These are phyloP conservation scores for Podosphaera fusca DNA, from an alignment of 2,329 filamentous ascomycete species.

Conservation along the genomic window DNA sequence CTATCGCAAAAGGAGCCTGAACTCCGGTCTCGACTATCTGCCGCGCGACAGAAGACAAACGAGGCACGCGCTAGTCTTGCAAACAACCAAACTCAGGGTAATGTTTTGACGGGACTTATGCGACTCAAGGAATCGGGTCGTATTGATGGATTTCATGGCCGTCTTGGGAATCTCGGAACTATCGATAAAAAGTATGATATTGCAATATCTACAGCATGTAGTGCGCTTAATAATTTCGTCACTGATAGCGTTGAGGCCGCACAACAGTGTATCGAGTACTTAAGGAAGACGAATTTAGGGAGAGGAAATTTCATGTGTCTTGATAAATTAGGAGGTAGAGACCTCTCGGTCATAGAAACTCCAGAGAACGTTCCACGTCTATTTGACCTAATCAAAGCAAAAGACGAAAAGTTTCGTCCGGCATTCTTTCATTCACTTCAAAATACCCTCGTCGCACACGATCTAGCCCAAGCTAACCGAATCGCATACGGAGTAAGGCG, in stretches of 20 bases:
- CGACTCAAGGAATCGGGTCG: slow-evolving; percentile 86
- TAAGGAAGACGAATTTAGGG: slow-evolving; percentile 91
- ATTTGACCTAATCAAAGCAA: slow-evolving; percentile 78
- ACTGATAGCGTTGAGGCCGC: slow-evolving; percentile 90
- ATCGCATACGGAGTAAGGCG: slow-evolving; percentile 85
- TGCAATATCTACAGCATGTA: slow-evolving; percentile 92
- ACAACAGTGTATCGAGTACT: slow-evolving; percentile 93
- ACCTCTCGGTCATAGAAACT: slow-evolving; percentile 60
- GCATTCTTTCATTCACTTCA: slow-evolving; percentile 92
- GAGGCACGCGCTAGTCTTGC: slow-evolving; percentile 81
- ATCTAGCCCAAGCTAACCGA: slow-evolving; percentile 86
- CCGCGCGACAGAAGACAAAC: slow-evolving; percentile 80
- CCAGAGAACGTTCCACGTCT: slow-evolving; percentile 80
- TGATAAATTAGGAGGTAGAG: slow-evolving; percentile 59
- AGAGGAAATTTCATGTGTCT: slow-evolving; percentile 93
- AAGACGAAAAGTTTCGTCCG: slow-evolving; percentile 65
- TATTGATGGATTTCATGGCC: slow-evolving; percentile 90
- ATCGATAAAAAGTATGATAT: slow-evolving; percentile 91
- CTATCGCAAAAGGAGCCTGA: slow-evolving; percentile 59
- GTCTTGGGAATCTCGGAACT: slow-evolving; percentile 77
- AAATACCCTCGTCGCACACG: slow-evolving; percentile 79
- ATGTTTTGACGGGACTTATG: slow-evolving; percentile 79
- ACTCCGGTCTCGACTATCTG: slow-evolving; percentile 64
- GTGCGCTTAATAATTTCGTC: slow-evolving; percentile 81
- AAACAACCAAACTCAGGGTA: slow-evolving; percentile 76